Conservation (phyloP, 2,329 filamentous ascomycete species). For the Sporothrix schenckii region DNA sequence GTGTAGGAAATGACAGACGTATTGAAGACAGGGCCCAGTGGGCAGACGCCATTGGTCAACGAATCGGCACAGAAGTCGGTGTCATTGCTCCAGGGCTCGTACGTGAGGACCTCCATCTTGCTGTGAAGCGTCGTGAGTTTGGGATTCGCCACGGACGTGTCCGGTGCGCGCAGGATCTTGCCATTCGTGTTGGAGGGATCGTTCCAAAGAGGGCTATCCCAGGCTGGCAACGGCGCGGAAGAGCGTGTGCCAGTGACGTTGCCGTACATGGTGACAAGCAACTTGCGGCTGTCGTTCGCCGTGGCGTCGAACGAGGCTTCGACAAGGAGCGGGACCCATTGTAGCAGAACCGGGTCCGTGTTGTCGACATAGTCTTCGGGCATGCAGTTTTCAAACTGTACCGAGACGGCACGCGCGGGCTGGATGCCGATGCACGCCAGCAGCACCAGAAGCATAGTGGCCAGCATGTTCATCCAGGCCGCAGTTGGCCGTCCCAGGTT, state of each 20-base stretch:
- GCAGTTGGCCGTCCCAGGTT: background rate
- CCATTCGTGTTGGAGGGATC: slow-evolving; percentile 64
- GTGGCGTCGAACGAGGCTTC: slow-evolving; percentile 71
- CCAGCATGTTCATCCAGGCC: slow-evolving; percentile 9
- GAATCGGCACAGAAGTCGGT: slow-evolving; percentile 67
- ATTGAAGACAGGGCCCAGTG: slow-evolving; percentile 72
- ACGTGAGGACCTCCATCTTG: slow-evolving; percentile 74
- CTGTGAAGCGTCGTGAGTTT: slow-evolving; percentile 74
- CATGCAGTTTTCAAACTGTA: slow-evolving; percentile 86
- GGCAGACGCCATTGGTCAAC: slow-evolving; percentile 67
- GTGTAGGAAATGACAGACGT: slow-evolving; percentile 42
- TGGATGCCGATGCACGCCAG: slow-evolving; percentile 46
- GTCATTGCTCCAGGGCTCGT: slow-evolving; percentile 64
- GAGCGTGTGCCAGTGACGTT: slow-evolving; percentile 79
- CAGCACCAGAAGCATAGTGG: slow-evolving; percentile 46
- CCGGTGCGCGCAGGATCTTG: slow-evolving; percentile 73
- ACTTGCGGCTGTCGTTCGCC: slow-evolving; percentile 58
- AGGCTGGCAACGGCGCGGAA: slow-evolving; percentile 60
- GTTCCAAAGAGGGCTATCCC: slow-evolving; percentile 62
- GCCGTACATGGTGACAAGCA: slow-evolving; percentile 82
- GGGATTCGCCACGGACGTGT: slow-evolving; percentile 49
- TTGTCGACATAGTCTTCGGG: slow-evolving; percentile 53
- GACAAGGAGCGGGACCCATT: slow-evolving; percentile 77
- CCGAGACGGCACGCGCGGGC: slow-evolving; percentile 63
- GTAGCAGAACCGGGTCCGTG: slow-evolving; percentile 62